phyloP scores from a whole-genome alignment of 139 green algal genomes.

The Marvania coccoides region DNA sequence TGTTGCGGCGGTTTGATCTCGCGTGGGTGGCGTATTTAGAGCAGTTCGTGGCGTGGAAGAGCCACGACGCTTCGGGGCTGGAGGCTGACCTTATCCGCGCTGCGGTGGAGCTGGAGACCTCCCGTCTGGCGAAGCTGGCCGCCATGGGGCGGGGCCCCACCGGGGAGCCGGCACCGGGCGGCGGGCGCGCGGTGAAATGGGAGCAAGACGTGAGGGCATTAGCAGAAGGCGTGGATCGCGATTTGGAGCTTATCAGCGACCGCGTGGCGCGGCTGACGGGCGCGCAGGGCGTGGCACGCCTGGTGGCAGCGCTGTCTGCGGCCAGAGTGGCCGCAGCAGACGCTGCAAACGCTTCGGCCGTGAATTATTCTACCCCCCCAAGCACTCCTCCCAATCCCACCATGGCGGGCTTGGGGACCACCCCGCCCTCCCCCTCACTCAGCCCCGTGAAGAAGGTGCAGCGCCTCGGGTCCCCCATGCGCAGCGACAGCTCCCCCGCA shows the following conservation, averaged over 20 bases:
- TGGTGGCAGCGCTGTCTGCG: constrained; percentile 64
- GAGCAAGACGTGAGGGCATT: constrained; percentile 34
- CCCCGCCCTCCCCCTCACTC: background rate
- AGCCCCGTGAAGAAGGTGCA: background rate
- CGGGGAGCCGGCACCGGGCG: background rate
- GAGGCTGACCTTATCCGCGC: constrained; percentile 62
- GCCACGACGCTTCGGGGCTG: constrained; percentile 63
- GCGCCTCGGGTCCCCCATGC: background rate
- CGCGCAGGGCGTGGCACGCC: constrained; percentile 35
- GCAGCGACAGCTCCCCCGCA: background rate
- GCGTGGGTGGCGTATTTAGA: constrained; percentile 84
- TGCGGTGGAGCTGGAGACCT: constrained; percentile 53
- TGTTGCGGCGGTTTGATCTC: constrained; percentile 62
- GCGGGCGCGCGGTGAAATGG: background rate
- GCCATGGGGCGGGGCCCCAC: background rate
- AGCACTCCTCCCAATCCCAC: background rate
- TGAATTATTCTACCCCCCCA: background rate
- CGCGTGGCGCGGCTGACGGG: constrained; percentile 58
- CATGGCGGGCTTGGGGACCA: background rate
- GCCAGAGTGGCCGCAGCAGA: constrained; percentile 20
- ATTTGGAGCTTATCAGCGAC: constrained; percentile 65
- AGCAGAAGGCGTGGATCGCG: constrained; percentile 47
- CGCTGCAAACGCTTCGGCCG: background rate
- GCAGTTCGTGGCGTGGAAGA: constrained; percentile 88
- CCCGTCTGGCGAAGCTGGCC: constrained; percentile 38